A percentile compares a stretch with the other conserved stretches of the same genome.
These are phyloP conservation scores for Orbilia blumenaviensis DNA, from an alignment of 2,329 filamentous ascomycete species.

Conservation along the genomic window DNA sequence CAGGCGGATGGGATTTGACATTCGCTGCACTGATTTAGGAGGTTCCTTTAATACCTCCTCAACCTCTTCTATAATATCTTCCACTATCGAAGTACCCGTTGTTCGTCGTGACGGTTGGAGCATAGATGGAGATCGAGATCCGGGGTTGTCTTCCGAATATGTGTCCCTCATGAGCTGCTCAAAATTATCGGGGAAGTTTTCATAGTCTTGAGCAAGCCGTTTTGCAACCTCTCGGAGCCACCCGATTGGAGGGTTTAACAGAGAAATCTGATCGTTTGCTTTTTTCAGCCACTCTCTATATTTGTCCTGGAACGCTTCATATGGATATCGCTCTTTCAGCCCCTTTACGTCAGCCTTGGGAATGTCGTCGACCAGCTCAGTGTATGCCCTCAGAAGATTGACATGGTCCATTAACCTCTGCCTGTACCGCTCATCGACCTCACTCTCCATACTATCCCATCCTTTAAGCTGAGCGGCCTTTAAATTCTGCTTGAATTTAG, in stretches of 20 bases:
- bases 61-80: neutral
- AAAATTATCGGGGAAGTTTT: neutral
- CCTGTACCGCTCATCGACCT: neutral
- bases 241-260: neutral
- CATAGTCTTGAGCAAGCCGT: neutral
- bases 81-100: neutral
- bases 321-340: neutral
- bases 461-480: neutral
- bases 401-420: neutral
- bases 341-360: neutral
- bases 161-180: neutral
- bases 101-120: neutral
- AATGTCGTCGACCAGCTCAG: neutral
- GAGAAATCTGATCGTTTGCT: neutral
- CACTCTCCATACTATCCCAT: neutral
- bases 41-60: neutral
- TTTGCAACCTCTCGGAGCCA: neutral
- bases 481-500: constrained; percentile 16
- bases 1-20: neutral
- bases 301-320: neutral
- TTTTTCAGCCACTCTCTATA: constrained; percentile 18
- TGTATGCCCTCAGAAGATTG: neutral
- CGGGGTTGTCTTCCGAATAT: neutral
- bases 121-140: neutral
- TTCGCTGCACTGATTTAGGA: neutral